Evolutionary conservation across 2,329 filamentous ascomycete species (phyloP), one percentile per base, ranked within the genome.

Genomic region (Fusarium sp.): DNA sequence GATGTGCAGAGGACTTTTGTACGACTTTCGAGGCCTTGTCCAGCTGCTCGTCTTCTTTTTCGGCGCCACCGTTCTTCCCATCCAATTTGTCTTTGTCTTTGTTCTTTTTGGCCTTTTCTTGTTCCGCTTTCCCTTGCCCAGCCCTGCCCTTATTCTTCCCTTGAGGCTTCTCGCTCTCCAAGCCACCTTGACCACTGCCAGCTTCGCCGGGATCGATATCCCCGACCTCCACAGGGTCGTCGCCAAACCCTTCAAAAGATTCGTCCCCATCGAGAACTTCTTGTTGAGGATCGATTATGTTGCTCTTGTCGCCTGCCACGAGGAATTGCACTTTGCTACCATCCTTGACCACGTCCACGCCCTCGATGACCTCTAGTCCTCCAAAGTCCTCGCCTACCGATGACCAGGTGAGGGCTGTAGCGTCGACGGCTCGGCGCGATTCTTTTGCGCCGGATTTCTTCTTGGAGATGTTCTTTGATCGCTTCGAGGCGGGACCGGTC

Each of bases 371-470:
- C 78, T 99, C 95, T 4, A 99, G 84, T 0, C 93, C 95, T 77
- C 92, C 97, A 81, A 99, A 98, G 0, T 96, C 96, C 72, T 97
- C 95, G n/a, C 93, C 93, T 83, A 98, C 94, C 50, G 95, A 91
- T 75, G 88, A 85, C 90, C 90, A 92, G 79, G 83, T 80, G 47
- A 92, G 81, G 4, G 86, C 82, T 70, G 86, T 81, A 35, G 85
- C 81, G 47, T 84, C 82, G 28, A 88, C 82, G 5, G 83, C 78
- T 42, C 70, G 73, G 45, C 72, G 78, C 26, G 66, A 50, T 41
- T 57, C 41, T 24, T 74, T 75, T 78, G 63, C 54, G 72, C 63
- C 51, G 73, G 79, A 65, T 78, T 82, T 79, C 78, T 79, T 68
- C 64, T 76, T 73, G 26, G 67, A 24, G 14, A 61, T 66, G 58